Evolutionary conservation across 2,329 filamentous ascomycete genomes (phyloP), one percentile per base, ranked within the genome.

Genomic region (Tetracladium maxilliforme): DNA sequence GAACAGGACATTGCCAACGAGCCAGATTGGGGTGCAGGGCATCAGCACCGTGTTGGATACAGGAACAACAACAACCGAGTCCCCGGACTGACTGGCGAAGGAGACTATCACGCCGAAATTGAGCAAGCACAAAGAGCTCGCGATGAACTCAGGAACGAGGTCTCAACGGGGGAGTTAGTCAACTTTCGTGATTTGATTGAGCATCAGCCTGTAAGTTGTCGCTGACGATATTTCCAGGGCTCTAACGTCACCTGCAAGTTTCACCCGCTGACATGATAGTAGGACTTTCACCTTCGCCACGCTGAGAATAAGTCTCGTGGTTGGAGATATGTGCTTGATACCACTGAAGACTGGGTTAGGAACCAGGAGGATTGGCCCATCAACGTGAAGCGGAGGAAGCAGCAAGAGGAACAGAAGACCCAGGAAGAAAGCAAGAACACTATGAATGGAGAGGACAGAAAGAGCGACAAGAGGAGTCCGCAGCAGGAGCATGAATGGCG

Each of bases 291-390:
- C 35, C 34, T 63, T 4, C 32, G 44, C 2, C 42, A 53, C 22
- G 56, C 58, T 1, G 47, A 56, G 11, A 49, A 56, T 16, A 50
- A 53, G 26, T 54, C 57, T 4, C 25, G 49, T 5, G 54, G 56
- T 6, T 65, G 61, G 60, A 44, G 61, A 18, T 62, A 56, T 33
- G 55, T 64, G 8, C 40, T 66, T 1, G 45, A 63, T 18, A 47
- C 49, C 7, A 56, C 56, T 0, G 60, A 66, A 29, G 48, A 59
- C 25, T 58, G 51, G 41, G 46, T 65, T 28, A 65, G 61, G 38
- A 48, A 57, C 19, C 35, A 48, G 6, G 46, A 65, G 30, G 36
- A 48, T 2, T 66, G 60, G 60, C 58, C 57, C 1, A 49, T 52
- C 0, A 66, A 66, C 33, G 17, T 54, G 7, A 42, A 52, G 35